Base-by-base conservation (phyloP, 768 basidiomycete genomes). In the Trametes meyenii region DNA sequence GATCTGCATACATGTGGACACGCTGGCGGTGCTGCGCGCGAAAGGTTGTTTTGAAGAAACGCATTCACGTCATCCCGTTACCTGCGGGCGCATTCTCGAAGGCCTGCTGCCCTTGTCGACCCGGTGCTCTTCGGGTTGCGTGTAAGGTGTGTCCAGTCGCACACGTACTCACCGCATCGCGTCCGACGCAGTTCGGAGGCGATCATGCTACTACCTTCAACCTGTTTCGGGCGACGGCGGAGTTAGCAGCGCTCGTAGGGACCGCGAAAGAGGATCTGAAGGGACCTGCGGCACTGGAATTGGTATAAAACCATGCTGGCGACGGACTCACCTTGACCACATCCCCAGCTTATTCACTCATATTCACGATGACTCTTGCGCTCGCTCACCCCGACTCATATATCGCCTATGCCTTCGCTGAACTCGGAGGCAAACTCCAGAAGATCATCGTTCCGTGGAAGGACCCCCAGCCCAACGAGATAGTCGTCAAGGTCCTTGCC, bases 401-500 rank as follows among this genome's bases (percentile, higher is more conserved):
- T 48, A 65, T 43, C 4, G 67, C 61, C 5, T 66, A 59, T 33
- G 63, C 57, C 13, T 70, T 69, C 55, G 58, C 60, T 10, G 45
- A 67, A 49, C 29, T 54, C 19, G 61, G 63, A 16, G 68, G 67
- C 5, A 44, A 48, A 11, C 62, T 72, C 38, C 44, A 50, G 12
- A 51, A 63, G 45, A 61, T 66, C 26, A 54, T 60, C 7, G 23
- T 66, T 3, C 60, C 55, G 6, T 68, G 64, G 68, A 65, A 65
- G 29, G 62, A 67, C 40, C 68, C 71, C 29, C 19, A 69, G 36
- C 62, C 62, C 10, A 58, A 55, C 19, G 60, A 72, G 38, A 55
- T 72, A 38, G 60, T 72, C 45, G 58, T 73, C 58, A 69, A 71
- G 40, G 70, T 73, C 23, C 58, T 64, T 13, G 71, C 69, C 6